Conservation (phyloP, 371 early-diverging fungal species). For the Mucor mucedo region DNA sequence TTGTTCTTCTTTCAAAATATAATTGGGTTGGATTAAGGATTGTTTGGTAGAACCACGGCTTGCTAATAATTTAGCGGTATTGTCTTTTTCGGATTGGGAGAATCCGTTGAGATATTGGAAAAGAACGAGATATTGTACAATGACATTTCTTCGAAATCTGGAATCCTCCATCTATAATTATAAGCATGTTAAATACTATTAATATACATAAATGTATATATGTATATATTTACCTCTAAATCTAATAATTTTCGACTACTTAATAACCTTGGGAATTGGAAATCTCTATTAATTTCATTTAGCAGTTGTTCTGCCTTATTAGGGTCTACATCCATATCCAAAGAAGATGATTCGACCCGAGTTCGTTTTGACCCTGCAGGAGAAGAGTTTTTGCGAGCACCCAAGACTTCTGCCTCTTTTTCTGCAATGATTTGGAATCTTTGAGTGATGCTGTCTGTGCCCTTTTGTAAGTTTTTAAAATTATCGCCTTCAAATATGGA, state of each 20-base stretch:
- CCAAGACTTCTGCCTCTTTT: slow-evolving; percentile 41
- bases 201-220: background rate
- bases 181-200: background rate
- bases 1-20: slow-evolving; percentile 41
- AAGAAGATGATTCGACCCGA: slow-evolving; percentile 15
- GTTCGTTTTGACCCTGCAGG: slow-evolving; percentile 17
- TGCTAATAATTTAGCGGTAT: slow-evolving; percentile 37
- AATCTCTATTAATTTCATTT: slow-evolving; percentile 45
- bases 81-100: slow-evolving; percentile 42
- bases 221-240: slow-evolving; percentile 59
- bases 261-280: slow-evolving; percentile 76
- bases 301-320: slow-evolving; percentile 37
- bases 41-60: slow-evolving; percentile 41
- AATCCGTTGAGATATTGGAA: slow-evolving; percentile 66
- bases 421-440: slow-evolving; percentile 45
- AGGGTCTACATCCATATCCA: slow-evolving; percentile 37
- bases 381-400: slow-evolving; percentile 33
- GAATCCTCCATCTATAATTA: slow-evolving; percentile 61
- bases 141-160: slow-evolving; percentile 76
- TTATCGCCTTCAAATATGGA: slow-evolving; percentile 39
- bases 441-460: slow-evolving; percentile 39
- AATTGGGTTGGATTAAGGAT: slow-evolving; percentile 38
- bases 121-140: slow-evolving; percentile 79
- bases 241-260: slow-evolving; percentile 74
- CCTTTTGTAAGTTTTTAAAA: slow-evolving; percentile 44